Percentiles rank a stretch among this genome's conserved stretches.
phyloP scores from a whole-genome alignment of 495 filamentous ascomycete genomes.

The Extremus antarcticus region DNA sequence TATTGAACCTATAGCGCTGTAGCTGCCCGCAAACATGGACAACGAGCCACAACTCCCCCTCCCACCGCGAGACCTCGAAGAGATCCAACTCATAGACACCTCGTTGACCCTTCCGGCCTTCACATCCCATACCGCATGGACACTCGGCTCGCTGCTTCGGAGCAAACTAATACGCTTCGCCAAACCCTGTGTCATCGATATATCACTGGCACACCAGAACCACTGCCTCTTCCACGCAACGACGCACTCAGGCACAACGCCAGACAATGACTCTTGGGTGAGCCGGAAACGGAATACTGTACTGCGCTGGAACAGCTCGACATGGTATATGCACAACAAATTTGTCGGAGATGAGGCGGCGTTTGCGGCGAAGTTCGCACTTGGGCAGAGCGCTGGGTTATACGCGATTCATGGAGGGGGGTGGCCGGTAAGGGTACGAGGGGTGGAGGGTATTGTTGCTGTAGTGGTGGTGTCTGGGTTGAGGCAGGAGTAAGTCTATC shows the following conservation, averaged over 20 bases:
- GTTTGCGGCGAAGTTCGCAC: slow-evolving; percentile 47
- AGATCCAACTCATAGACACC: slow-evolving; percentile 42
- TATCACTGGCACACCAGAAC: slow-evolving; percentile 44
- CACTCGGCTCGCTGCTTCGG: slow-evolving; percentile 52
- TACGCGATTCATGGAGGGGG: slow-evolving; percentile 71
- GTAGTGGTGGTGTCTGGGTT: slow-evolving; percentile 67
- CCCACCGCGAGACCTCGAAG: slow-evolving; percentile 26
- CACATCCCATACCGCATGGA: slow-evolving; percentile 55
- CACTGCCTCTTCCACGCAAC: slow-evolving; percentile 54
- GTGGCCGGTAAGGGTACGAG: slow-evolving; percentile 47
- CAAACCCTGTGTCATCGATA: slow-evolving; percentile 52
- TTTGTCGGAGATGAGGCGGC: slow-evolving; percentile 44
- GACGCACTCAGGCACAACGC: slow-evolving; percentile 44
- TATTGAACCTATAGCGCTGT: too few relatives aligned
- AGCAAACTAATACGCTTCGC: slow-evolving; percentile 47
- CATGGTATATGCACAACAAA: slow-evolving; percentile 56
- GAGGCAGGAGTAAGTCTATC: slow-evolving; percentile 62
- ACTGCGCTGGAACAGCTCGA: slow-evolving; percentile 54
- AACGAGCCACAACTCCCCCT: slow-evolving; percentile 12
- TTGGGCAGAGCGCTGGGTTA: slow-evolving; percentile 42
- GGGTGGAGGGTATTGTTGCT: slow-evolving; percentile 61
- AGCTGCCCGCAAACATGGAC: slow-evolving; percentile 7
- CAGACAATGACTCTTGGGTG: slow-evolving; percentile 38
- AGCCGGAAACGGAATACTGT: slow-evolving; percentile 57
- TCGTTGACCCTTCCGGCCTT: slow-evolving; percentile 50